A percentile compares a stretch with the other conserved stretches of the same genome.
These are phyloP conservation scores for Russula ochroleuca DNA, from an alignment of 768 basidiomycete genomes.

Conservation along the genomic window DNA sequence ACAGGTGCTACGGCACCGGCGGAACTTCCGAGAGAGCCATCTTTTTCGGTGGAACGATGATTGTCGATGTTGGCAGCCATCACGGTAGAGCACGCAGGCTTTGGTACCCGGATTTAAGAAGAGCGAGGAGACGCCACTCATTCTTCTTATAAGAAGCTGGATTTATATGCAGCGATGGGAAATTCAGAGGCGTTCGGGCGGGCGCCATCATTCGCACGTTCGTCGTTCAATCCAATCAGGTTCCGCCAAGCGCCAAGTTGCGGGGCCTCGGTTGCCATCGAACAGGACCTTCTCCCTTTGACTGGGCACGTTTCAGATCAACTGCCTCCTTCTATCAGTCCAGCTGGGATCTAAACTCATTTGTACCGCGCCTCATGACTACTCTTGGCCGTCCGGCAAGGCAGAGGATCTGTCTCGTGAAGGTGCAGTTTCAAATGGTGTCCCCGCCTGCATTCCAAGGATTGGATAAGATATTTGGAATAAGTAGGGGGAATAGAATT, in stretches of 20 bases:
- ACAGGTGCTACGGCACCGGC: background rate
- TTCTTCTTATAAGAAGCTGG: background rate
- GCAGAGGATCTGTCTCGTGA: background rate
- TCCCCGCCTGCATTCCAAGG: background rate
- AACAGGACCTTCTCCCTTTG: background rate
- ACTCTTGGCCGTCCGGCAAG: too few relatives aligned
- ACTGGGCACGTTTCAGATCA: background rate
- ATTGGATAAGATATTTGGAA: background rate
- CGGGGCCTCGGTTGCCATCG: background rate
- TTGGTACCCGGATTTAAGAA: background rate
- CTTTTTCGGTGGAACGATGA: slow-evolving; percentile 12
- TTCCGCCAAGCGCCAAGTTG: background rate
- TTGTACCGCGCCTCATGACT: background rate
- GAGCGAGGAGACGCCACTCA: background rate
- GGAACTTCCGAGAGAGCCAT: slow-evolving; percentile 10
- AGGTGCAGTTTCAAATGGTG: background rate
- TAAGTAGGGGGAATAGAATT: background rate
- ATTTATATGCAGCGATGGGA: slow-evolving; percentile 4
- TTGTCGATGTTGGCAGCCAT: slow-evolving; percentile 16
- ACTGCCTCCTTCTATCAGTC: background rate
- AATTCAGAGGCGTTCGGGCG: background rate
- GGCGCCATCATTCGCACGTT: slow-evolving; percentile 22
- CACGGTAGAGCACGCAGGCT: background rate
- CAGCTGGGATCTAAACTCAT: background rate
- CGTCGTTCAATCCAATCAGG: slow-evolving; percentile 5